Evolutionary conservation across 2,329 filamentous ascomycete genomes (phyloP).

Genomic region (Cladosporium cucumerinum): DNA sequence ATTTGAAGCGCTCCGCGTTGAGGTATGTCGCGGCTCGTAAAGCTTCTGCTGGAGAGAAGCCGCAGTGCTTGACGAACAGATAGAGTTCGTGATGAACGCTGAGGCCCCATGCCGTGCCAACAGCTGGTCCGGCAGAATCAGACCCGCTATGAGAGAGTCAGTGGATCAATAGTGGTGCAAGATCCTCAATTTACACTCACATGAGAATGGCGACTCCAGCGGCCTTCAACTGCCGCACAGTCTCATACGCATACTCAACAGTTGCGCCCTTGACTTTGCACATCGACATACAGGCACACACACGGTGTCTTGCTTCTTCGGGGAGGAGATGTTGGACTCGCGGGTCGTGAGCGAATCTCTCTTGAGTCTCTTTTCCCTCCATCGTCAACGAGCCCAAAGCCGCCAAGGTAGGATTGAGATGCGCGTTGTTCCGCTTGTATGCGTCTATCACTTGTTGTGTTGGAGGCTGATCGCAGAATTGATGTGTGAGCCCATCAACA

Average conservation of each 20-base stretch:
- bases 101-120: conserved; percentile 45
- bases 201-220: conserved; percentile 43
- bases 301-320: conserved; percentile 33
- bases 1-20: conserved; percentile 41
- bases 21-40: conserved; percentile 41
- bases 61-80: conserved; percentile 41
- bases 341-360: conserved; percentile 41
- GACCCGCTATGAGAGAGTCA: conserved; percentile 34
- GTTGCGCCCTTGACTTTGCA: conserved; percentile 31
- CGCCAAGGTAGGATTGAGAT: conserved; percentile 43
- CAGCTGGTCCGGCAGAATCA: conserved; percentile 42
- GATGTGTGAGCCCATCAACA: conserved; percentile 45
- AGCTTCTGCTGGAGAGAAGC: conserved; percentile 43
- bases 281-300: conserved; percentile 44
- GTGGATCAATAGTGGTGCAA: background rate
- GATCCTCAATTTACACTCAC: conserved; percentile 27
- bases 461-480: conserved; percentile 40
- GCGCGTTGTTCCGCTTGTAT: conserved; percentile 42
- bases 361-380: conserved; percentile 39
- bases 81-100: conserved; percentile 43
- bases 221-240: conserved; percentile 38
- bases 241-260: conserved; percentile 42
- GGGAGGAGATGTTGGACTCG: conserved; percentile 35
- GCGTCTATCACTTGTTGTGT: conserved; percentile 40
- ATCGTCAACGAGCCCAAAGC: conserved; percentile 41